Evolutionary conservation across 768 basidiomycete genomes (phyloP).

Genomic region (Royoungia palumana): DNA sequence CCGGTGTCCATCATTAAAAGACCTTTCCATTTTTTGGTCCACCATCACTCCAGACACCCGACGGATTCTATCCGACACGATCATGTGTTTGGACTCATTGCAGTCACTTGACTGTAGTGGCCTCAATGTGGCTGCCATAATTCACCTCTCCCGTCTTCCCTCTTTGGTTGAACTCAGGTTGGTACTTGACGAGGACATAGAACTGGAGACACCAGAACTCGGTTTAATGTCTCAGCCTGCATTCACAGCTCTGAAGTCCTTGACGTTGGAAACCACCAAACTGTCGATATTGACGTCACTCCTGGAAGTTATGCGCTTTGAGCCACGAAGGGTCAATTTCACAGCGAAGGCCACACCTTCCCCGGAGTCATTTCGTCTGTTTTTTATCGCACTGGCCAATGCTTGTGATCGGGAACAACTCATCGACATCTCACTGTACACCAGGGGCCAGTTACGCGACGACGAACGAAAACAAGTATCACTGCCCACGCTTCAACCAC

Average conservation of each 20-base stretch:
- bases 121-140: slow-evolving; percentile 17
- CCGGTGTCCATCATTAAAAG: slow-evolving; percentile 20
- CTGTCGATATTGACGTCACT: slow-evolving; percentile 26
- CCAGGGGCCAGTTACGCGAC: not conserved
- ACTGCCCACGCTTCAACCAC: slow-evolving; percentile 16
- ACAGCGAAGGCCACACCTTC: slow-evolving; percentile 2
- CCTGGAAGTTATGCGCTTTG: slow-evolving; percentile 16
- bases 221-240: slow-evolving; percentile 12
- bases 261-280: slow-evolving; percentile 11
- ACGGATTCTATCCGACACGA: too few relatives aligned
- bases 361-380: too few relatives aligned
- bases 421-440: slow-evolving; percentile 5
- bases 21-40: slow-evolving; percentile 1
- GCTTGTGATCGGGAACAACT: too few relatives aligned
- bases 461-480: slow-evolving; percentile 1
- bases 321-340: slow-evolving; percentile 15
- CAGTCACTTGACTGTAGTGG: not conserved
- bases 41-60: not conserved
- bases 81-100: too few relatives aligned
- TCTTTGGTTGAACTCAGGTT: slow-evolving; percentile 14
- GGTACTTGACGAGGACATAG: slow-evolving; percentile 12
- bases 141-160: too few relatives aligned
- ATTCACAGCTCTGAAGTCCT: slow-evolving; percentile 10
- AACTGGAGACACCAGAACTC: slow-evolving; percentile 15
- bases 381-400: too few relatives aligned